A percentile compares a stretch with the other conserved stretches of the same genome.
Evolutionary conservation across 768 basidiomycete genomes (phyloP).

Genomic region (Nidularia sp.): DNA sequence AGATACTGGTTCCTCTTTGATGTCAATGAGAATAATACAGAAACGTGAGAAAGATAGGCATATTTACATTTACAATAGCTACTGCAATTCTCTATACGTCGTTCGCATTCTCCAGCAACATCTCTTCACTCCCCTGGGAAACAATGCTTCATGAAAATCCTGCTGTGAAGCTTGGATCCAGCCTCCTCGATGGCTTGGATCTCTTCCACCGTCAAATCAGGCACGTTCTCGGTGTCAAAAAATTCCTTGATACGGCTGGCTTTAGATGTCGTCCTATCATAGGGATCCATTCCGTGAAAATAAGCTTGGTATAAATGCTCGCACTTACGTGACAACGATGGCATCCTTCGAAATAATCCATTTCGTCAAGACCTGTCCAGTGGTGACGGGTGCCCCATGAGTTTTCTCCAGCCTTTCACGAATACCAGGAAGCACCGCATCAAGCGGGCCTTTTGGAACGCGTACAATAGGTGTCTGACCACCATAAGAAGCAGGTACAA

Average conservation of each 20-base stretch:
- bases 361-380: conserved; percentile 62
- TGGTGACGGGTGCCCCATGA: conserved; percentile 36
- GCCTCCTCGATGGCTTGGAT: conserved; percentile 58
- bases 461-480: conserved; percentile 44
- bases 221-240: conserved; percentile 30
- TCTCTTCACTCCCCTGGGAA: conserved; percentile 23
- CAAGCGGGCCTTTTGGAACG: conserved; percentile 53
- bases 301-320: not conserved
- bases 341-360: conserved; percentile 64
- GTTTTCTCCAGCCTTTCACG: conserved; percentile 44
- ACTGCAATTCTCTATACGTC: no score
- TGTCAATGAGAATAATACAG: no score
- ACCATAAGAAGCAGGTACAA: conserved; percentile 65
- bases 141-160: conserved; percentile 33
- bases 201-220: conserved; percentile 56
- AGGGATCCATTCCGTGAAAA: not conserved
- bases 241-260: conserved; percentile 42
- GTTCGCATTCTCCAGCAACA: not conserved
- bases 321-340: conserved; percentile 60
- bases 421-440: conserved; percentile 46
- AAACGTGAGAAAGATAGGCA: no score
- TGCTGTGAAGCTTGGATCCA: conserved; percentile 42
- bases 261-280: conserved; percentile 42
- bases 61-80: no score
- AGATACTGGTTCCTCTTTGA: no score